Base-by-base conservation (phyloP, 768 basidiomycete species). In the Lactifluus subvellereus region DNA sequence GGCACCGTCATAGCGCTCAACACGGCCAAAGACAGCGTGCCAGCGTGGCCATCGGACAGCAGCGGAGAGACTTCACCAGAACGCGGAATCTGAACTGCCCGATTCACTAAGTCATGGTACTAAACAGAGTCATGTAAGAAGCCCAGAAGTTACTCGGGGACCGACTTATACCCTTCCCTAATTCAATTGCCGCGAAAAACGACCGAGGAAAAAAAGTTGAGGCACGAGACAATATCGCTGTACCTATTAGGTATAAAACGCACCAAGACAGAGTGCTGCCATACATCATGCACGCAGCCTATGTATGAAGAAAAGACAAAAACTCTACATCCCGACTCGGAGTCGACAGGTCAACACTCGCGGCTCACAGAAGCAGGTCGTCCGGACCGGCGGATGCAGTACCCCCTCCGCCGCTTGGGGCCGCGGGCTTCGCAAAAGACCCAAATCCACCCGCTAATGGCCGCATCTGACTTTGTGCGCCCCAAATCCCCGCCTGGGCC, bases 401-500 rank as follows among this genome's bases (percentile, higher is more conserved):
- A 9, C 66, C 54, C 9, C 67, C 60, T 32, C 69, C 67, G 8
- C 69, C 63, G 13, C 70, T 67, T 33, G 54, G 59, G n/a, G 65
- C 57, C 47, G 68, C n/a, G 45, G 66, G 48, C 51, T 69, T 69
- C 13, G 64, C 69, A 37, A 73, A 72, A 11, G 73, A 67, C 2
- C 72, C 73, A 38, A 74, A 72, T 9, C 64, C 70, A 6, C 69
- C 57, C 40, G 70, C 69, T n/a, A 68, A 63, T 4, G 71, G 66
- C 54, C 67, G 71, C 6, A 8, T 32, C 33, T 57, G 58, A 20
- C 53, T 59, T 47, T 67, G 68, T 2, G 70, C 61, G 4, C 88
- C 91, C 94, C 94, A 97, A 38, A 97, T 82, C 10, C 83, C 84
- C 22, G 87, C 85, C 71, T 82, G 82, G 3, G 86, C 82, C 77